Conservation (phyloP, 208 protist species). For the Herpetomonas samuelpessoai region DNA sequence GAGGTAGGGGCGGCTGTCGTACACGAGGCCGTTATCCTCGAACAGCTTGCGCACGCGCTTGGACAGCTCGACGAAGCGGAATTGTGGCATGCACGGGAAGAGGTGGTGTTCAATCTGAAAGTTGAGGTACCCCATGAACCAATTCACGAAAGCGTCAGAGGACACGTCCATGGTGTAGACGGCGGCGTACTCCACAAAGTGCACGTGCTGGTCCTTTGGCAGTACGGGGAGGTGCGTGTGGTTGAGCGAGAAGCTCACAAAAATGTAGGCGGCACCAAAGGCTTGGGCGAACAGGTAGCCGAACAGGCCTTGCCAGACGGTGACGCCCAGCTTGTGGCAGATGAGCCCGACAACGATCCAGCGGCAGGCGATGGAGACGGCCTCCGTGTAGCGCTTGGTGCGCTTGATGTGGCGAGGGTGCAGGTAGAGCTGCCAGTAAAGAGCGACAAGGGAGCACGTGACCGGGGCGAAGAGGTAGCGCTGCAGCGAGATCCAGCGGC, state of each 20-base stretch:
- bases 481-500: constrained; percentile 65
- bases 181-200: constrained; percentile 70
- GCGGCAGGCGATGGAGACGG: constrained; percentile 34
- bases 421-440: constrained; percentile 79
- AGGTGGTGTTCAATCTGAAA: constrained; percentile 89
- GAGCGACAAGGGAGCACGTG: constrained; percentile 59
- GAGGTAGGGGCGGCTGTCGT: constrained; percentile 50
- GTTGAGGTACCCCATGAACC: constrained; percentile 82
- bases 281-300: constrained; percentile 52
- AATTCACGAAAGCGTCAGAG: constrained; percentile 49
- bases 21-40: constrained; percentile 61
- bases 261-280: constrained; percentile 72
- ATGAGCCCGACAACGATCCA: constrained; percentile 36
- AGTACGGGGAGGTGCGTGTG: constrained; percentile 76
- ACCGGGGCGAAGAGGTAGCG: constrained; percentile 66
- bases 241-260: constrained; percentile 72
- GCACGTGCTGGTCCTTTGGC: constrained; percentile 34
- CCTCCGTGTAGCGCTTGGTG: constrained; percentile 58
- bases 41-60: constrained; percentile 51
- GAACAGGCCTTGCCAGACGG: constrained; percentile 32
- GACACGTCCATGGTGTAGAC: constrained; percentile 74
- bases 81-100: constrained; percentile 86
- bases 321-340: constrained; percentile 36
- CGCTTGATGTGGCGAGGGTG: constrained; percentile 66
- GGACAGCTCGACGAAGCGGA: constrained; percentile 44